Conservation (phyloP, 768 basidiomycete species). For the Tylopilus plumbeoviolaceoides region DNA sequence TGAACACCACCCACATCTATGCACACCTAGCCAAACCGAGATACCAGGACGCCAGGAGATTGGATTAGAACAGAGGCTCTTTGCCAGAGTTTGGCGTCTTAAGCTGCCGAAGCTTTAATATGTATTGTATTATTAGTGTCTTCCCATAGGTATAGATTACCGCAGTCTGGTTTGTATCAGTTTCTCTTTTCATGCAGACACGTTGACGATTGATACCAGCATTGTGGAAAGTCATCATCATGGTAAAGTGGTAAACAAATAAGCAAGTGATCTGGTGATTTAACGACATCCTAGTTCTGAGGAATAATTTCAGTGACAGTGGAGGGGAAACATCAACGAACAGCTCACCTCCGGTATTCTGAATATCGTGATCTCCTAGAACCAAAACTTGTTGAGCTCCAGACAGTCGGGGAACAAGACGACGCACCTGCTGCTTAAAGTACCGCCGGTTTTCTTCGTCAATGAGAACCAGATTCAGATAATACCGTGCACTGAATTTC, state of each 20-base stretch:
- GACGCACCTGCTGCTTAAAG: slow-evolving; percentile 88
- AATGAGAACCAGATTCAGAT: slow-evolving; percentile 94
- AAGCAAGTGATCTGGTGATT: slow-evolving; percentile 1
- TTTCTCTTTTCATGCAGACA: not conserved
- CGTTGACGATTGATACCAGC: slow-evolving; percentile 4
- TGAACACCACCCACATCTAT: slow-evolving; percentile 33
- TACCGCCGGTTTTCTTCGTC: slow-evolving; percentile 98
- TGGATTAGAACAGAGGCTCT: not conserved
- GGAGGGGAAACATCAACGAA: not conserved
- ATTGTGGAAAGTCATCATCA: not conserved
- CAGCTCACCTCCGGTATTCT: slow-evolving; percentile 77
- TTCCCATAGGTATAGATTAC: slow-evolving; percentile 2
- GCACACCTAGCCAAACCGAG: slow-evolving; percentile 3
- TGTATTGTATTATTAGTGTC: slow-evolving; percentile 10
- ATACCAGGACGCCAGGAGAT: slow-evolving; percentile 13
- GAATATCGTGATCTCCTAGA: slow-evolving; percentile 82
- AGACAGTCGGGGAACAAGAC: not conserved
- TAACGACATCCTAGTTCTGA: slow-evolving; percentile 33
- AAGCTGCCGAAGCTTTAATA: not conserved
- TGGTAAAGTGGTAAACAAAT: slow-evolving; percentile 5
- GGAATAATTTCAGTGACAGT: slow-evolving; percentile 1
- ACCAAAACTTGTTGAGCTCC: not conserved
- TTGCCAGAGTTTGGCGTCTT: not conserved
- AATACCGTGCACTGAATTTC: slow-evolving; percentile 96
- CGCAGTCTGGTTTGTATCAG: not conserved